Percentiles rank a stretch among this genome's conserved stretches.
phyloP scores from a whole-genome alignment of 1,139 yeast genomes.

The Yamadazyma friedrichii region DNA sequence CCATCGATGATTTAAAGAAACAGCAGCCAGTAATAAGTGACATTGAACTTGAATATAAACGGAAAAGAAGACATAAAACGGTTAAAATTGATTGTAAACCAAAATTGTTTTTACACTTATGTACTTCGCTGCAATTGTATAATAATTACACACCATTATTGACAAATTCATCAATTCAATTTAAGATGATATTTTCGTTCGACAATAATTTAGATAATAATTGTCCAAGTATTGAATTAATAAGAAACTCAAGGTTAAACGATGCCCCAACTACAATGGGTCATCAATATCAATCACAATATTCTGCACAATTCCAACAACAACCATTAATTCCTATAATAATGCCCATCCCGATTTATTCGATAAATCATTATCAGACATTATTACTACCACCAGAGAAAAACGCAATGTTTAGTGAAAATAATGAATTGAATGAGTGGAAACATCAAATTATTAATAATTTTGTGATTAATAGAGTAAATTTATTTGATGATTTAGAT shows the following conservation, averaged over 20 bases:
- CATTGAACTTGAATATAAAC: conserved; percentile 13
- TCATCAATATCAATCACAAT: conserved; percentile 1
- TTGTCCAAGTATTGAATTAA: conserved; percentile 39
- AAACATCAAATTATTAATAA: conserved; percentile 30
- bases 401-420: conserved; percentile 16
- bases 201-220: conserved; percentile 50
- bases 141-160: conserved; percentile 33
- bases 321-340: conserved; percentile 27
- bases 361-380: conserved; percentile 35
- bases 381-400: conserved; percentile 27
- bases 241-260: conserved; percentile 20
- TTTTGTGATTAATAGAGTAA: conserved; percentile 29
- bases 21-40: conserved; percentile 3
- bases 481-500: conserved; percentile 17
- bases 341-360: conserved; percentile 38
- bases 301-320: neutral
- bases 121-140: conserved; percentile 41
- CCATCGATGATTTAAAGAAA: conserved; percentile 5
- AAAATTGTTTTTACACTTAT: conserved; percentile 27
- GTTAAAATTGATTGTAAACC: conserved; percentile 11
- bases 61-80: conserved; percentile 10
- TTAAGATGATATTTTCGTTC: conserved; percentile 56
- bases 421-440: conserved; percentile 29
- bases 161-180: conserved; percentile 20
- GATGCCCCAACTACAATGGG: neutral